Conservation (phyloP, 257 asterid genomes). For the Solanum clarkiae region DNA sequence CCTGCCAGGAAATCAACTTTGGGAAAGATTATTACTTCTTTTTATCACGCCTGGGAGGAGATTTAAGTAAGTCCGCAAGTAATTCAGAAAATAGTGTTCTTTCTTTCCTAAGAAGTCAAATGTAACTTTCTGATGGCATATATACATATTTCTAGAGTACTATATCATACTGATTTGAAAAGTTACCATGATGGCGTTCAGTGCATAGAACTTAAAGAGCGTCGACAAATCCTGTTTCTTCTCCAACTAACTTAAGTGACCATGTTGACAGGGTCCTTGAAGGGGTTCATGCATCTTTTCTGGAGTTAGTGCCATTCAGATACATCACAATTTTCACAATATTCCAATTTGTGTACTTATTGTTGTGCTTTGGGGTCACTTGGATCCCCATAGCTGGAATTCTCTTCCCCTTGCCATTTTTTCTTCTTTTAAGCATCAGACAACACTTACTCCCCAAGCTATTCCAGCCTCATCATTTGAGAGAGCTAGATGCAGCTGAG, state of each 20-base stretch:
- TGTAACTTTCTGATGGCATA: neutral
- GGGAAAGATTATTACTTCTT: conserved; percentile 45
- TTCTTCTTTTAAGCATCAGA: conserved; percentile 33
- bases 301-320: conserved; percentile 42
- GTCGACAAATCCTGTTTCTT: neutral
- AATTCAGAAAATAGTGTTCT: neutral
- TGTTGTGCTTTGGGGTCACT: conserved; percentile 43
- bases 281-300: conserved; percentile 35
- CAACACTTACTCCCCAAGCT: conserved; percentile 42
- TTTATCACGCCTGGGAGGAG: conserved; percentile 34
- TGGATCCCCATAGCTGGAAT: conserved; percentile 60
- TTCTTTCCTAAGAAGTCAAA: neutral
- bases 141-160: neutral
- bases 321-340: conserved; percentile 31
- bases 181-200: neutral
- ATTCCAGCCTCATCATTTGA: conserved; percentile 17
- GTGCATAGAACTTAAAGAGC: neutral
- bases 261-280: conserved; percentile 26
- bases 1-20: conserved; percentile 45
- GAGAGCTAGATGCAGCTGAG: conserved; percentile 54
- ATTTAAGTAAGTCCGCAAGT: conserved; percentile 20
- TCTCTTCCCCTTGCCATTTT: conserved; percentile 48
- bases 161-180: neutral
- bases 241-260: neutral
- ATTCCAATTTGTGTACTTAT: conserved; percentile 29